A percentile compares a stretch with the other conserved stretches of the same genome.
phyloP scores from a whole-genome alignment of 257 asterid genomes.

The Verbena officinalis region DNA sequence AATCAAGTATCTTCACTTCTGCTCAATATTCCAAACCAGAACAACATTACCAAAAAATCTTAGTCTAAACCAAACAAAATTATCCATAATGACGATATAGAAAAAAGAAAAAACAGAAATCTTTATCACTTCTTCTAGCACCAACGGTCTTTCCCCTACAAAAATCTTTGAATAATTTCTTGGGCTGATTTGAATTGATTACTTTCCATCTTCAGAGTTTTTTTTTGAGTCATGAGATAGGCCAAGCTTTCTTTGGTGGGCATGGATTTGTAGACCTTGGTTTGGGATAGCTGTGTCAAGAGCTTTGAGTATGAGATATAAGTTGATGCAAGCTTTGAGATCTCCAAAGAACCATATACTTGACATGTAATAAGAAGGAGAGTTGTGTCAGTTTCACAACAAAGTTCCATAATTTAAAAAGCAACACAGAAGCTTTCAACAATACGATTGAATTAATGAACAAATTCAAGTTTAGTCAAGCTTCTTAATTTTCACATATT shows the following conservation, averaged over 20 bases:
- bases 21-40: no score
- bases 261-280: slow-evolving; percentile 68
- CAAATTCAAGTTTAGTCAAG: not conserved
- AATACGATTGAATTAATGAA: not conserved
- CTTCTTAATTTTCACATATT: slow-evolving; percentile 17
- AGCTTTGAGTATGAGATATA: slow-evolving; percentile 54
- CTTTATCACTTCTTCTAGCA: no score
- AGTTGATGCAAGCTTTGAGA: slow-evolving; percentile 30
- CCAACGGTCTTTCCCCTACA: no score
- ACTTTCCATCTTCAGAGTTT: no score
- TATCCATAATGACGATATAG: no score
- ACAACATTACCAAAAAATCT: no score
- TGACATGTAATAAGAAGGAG: slow-evolving; percentile 19
- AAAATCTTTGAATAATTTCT: no score
- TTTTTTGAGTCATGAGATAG: slow-evolving; percentile 38
- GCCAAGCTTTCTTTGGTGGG: slow-evolving; percentile 48
- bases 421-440: slow-evolving; percentile 3
- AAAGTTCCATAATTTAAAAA: not conserved
- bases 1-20: no score
- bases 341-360: slow-evolving; percentile 34
- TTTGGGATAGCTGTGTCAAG: slow-evolving; percentile 47
- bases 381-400: slow-evolving; percentile 1
- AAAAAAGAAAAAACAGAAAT: no score
- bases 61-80: no score
- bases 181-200: no score